Evolutionary conservation across 2,329 filamentous ascomycete species (phyloP), one percentile per base, ranked within the genome.

Genomic region (Nothophoma quercina): DNA sequence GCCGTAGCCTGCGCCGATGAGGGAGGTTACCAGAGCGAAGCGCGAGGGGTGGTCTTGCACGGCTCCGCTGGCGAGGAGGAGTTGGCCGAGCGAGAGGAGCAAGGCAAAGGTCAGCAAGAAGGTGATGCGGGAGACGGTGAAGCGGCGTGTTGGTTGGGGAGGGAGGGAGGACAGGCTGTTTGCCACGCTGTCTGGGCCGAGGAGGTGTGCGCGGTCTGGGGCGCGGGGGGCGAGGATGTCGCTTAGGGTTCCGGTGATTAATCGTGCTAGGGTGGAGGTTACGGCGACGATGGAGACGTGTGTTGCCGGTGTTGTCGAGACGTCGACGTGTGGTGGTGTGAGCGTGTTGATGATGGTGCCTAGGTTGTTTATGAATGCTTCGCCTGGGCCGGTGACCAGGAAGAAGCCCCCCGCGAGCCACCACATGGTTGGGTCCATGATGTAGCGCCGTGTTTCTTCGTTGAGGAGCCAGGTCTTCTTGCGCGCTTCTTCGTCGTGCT

Each of bases 291-390:
- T 93, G 18, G 91, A 96, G 46, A 99, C 93, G 67, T 99, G 95
- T 0, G 92, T 97, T 50, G 92, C 86, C 30, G 89, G 83, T 41
- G 89, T 84, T 39, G 88, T 85, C 63, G 79, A 72, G 62, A 71
- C 63, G 15, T 81, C 69, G 15, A 85, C 86, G 12, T 83, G 83
- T n/a, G 78, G 78, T 5, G 84, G 83, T 35, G 90, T 90, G 3
- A 97, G 80, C 0, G 93, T 96, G 62, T 90, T 88, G 63, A 98
- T 93, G 56, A 99, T 88, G 19, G 93, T 97, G 28, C 95, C 95
- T 8, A 99, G 77, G 66, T 98, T 99, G 77, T 98, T 99, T 77
- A 98, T 92, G 73, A 97, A 99, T 9, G 93, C 90, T 76, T 99
- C 95, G n/a, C 93, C 93, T 0, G 95, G 93, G 0, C 95, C 95